A percentile compares a stretch with the other conserved stretches of the same genome.
phyloP scores from a whole-genome alignment of 352 stramenopile species.

The Phytophthora meadii region DNA sequence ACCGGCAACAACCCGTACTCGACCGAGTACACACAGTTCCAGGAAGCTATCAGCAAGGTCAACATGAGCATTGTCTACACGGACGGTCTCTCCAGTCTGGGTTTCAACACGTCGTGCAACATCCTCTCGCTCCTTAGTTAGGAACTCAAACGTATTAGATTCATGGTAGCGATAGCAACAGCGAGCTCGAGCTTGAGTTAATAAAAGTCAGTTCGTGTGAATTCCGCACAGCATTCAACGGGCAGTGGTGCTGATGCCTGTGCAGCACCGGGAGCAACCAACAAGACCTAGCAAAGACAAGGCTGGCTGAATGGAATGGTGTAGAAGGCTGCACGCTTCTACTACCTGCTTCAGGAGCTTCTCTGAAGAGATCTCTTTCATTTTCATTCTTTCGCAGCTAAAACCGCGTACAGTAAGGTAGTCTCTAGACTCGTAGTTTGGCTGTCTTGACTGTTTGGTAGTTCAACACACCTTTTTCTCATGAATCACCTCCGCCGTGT shows the following conservation, averaged over 20 bases:
- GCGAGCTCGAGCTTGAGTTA: conserved; percentile 9
- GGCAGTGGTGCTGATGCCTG: background rate
- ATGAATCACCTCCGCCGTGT: conserved; percentile 4
- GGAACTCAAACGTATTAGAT: conserved; percentile 20
- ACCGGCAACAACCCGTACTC: conserved; percentile 57
- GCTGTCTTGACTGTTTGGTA: too few species aligned
- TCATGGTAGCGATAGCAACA: conserved; percentile 23
- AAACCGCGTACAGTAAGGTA: too few species aligned
- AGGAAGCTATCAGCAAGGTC: conserved; percentile 47
- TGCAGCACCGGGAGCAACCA: background rate
- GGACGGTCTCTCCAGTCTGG: conserved; percentile 49
- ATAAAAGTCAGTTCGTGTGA: conserved; percentile 30
- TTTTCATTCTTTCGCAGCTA: too few species aligned
- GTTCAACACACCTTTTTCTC: too few species aligned
- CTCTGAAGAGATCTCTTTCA: too few species aligned
- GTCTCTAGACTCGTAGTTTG: too few species aligned
- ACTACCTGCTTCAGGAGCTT: too few species aligned
- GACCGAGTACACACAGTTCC: conserved; percentile 47
- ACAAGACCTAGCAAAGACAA: conserved; percentile 7
- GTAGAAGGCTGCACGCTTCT: too few species aligned
- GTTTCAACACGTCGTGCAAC: conserved; percentile 45
- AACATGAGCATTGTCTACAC: conserved; percentile 77
- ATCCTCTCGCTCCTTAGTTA: conserved; percentile 43
- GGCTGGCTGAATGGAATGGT: conserved; percentile 3
- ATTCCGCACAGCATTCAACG: conserved; percentile 1